Percentiles rank a stretch among this genome's conserved stretches.
phyloP scores from a whole-genome alignment of 2,329 filamentous ascomycete genomes.

The Ophiosphaerella narmari region DNA sequence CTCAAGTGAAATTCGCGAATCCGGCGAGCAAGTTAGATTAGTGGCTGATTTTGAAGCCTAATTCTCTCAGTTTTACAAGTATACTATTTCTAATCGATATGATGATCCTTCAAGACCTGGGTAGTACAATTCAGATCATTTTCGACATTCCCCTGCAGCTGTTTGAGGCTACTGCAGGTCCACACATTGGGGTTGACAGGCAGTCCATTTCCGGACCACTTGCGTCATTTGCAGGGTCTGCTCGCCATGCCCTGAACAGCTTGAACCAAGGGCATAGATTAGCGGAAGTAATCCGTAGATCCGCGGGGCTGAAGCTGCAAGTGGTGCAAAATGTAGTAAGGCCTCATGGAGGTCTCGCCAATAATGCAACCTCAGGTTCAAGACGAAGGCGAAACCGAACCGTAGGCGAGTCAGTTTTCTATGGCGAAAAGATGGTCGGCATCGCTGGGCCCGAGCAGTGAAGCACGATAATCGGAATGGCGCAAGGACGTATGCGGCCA shows the following conservation, averaged over 20 bases:
- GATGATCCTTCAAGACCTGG: neutral
- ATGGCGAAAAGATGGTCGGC: neutral
- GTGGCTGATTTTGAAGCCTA: too few relatives aligned
- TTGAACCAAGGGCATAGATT: neutral
- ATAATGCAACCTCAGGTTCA: conserved; percentile 1
- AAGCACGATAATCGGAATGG: neutral
- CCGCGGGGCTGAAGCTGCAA: neutral
- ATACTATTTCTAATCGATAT: neutral
- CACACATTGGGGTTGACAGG: conserved; percentile 11
- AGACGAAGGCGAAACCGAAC: neutral
- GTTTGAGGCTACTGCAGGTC: conserved; percentile 31
- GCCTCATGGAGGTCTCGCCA: neutral
- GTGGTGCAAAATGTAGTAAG: conserved; percentile 1
- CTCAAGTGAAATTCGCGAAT: neutral
- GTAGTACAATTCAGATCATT: neutral
- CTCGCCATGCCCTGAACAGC: neutral
- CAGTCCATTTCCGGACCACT: conserved; percentile 7
- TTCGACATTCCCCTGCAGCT: conserved; percentile 7
- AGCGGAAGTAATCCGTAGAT: neutral
- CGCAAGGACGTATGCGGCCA: neutral
- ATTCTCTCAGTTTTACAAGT: too few relatives aligned
- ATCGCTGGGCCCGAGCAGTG: neutral
- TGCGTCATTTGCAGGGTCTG: conserved; percentile 10
- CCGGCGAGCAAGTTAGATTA: neutral
- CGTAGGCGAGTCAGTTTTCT: neutral